phyloP scores from a whole-genome alignment of 2,329 filamentous ascomycete genomes.

The Penicillium sp. region DNA sequence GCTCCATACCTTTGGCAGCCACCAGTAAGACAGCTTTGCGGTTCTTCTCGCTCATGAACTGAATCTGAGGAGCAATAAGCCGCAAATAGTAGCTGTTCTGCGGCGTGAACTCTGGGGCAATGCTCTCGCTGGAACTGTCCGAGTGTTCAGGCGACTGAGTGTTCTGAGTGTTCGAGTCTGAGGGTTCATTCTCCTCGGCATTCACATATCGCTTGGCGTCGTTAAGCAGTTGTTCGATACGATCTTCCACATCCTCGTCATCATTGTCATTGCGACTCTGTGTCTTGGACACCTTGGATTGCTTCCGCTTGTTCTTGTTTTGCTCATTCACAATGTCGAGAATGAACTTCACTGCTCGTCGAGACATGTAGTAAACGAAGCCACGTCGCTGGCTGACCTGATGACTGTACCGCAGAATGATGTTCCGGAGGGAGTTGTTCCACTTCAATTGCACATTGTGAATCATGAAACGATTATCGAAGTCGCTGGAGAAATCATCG shows the following conservation, averaged over 20 bases:
- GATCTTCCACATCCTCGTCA: slow-evolving; percentile 67
- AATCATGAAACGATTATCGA: slow-evolving; percentile 96
- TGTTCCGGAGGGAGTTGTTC: slow-evolving; percentile 94
- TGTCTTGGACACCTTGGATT: slow-evolving; percentile 31
- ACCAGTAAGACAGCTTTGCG: slow-evolving; percentile 94
- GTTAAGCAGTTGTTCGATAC: slow-evolving; percentile 76
- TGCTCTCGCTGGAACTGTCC: slow-evolving; percentile 63
- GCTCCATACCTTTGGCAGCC: slow-evolving; percentile 94
- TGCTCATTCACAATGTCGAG: slow-evolving; percentile 96
- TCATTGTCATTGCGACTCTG: slow-evolving; percentile 44
- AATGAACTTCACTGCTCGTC: slow-evolving; percentile 94
- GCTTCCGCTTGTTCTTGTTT: slow-evolving; percentile 60
- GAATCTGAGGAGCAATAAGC: slow-evolving; percentile 94
- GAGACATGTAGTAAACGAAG: slow-evolving; percentile 96
- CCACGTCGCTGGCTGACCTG: slow-evolving; percentile 93
- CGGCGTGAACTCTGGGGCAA: slow-evolving; percentile 79
- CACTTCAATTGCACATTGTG: slow-evolving; percentile 98
- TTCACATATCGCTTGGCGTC: slow-evolving; percentile 79
- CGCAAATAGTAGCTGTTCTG: slow-evolving; percentile 93
- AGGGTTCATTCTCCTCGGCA: slow-evolving; percentile 55
- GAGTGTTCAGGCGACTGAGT: slow-evolving; percentile 39
- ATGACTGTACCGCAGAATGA: slow-evolving; percentile 93
- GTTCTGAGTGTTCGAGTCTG: slow-evolving; percentile 41
- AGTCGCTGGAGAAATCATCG: slow-evolving; percentile 84
- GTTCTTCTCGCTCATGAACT: slow-evolving; percentile 97